Conservation (phyloP, 2,329 filamentous ascomycete genomes). For the Cercospora sp. region DNA sequence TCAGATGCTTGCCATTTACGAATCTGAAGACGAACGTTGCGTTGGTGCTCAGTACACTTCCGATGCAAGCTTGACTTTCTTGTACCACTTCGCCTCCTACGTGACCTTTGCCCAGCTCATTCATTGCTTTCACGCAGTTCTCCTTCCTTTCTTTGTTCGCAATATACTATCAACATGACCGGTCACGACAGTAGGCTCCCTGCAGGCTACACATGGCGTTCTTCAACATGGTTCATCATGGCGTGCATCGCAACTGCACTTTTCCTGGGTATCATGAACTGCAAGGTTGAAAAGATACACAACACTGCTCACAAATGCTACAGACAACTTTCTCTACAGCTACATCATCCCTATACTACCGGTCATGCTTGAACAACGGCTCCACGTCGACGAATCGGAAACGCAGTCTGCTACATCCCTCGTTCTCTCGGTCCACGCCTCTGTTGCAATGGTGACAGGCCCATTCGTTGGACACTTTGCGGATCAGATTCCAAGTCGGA, state of each 20-base stretch:
- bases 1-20: background rate
- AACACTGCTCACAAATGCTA: background rate
- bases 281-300: background rate
- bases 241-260: conserved; percentile 1
- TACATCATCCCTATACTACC: conserved; percentile 25
- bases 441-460: conserved; percentile 44
- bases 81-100: background rate
- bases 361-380: conserved; percentile 25
- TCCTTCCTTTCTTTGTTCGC: background rate
- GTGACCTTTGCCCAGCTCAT: background rate
- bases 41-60: background rate
- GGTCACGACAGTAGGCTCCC: background rate
- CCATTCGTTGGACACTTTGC: conserved; percentile 26
- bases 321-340: conserved; percentile 28
- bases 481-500: conserved; percentile 20
- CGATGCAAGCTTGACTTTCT: background rate
- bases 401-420: conserved; percentile 23
- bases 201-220: conserved; percentile 3
- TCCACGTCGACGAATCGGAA: conserved; percentile 14
- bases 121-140: background rate
- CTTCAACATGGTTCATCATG: conserved; percentile 1
- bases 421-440: conserved; percentile 41
- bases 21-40: background rate
- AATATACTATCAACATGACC: conserved; percentile 31
- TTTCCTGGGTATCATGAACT: background rate